phyloP scores from a whole-genome alignment of 2,329 filamentous ascomycete genomes.

The Alternaria viburni region DNA sequence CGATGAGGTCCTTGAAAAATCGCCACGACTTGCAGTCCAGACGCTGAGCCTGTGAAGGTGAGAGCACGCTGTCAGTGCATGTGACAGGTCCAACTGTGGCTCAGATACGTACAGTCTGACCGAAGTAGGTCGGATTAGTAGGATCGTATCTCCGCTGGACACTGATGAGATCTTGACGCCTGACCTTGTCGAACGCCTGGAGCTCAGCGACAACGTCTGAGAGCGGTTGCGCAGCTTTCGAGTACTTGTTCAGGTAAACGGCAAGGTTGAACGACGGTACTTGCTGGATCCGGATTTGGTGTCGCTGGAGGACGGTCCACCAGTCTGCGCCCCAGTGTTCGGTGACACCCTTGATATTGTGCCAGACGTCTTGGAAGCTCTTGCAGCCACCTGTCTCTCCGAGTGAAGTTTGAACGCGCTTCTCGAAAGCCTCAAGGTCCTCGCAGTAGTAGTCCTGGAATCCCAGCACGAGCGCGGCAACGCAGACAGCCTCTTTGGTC shows the following conservation, averaged over 20 bases:
- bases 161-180: neutral
- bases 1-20: neutral
- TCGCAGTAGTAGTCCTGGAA: neutral
- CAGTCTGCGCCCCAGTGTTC: neutral
- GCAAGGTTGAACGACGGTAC: neutral
- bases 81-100: neutral
- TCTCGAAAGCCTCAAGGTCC: neutral
- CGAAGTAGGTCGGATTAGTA: neutral
- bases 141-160: neutral
- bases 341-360: neutral
- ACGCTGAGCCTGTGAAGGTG: neutral
- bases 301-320: neutral
- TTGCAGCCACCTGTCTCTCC: neutral
- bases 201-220: neutral
- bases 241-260: neutral
- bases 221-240: neutral
- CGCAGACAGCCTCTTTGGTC: neutral
- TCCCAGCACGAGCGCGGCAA: neutral
- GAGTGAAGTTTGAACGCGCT: neutral
- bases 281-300: neutral
- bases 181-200: neutral
- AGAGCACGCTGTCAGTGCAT: neutral
- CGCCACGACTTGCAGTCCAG: neutral
- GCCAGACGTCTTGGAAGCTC: neutral
- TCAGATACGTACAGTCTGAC: neutral